These are phyloP conservation scores for Ceratocystis ficicola DNA, from an alignment of 2,329 filamentous ascomycete genomes.

Conservation along the genomic window DNA sequence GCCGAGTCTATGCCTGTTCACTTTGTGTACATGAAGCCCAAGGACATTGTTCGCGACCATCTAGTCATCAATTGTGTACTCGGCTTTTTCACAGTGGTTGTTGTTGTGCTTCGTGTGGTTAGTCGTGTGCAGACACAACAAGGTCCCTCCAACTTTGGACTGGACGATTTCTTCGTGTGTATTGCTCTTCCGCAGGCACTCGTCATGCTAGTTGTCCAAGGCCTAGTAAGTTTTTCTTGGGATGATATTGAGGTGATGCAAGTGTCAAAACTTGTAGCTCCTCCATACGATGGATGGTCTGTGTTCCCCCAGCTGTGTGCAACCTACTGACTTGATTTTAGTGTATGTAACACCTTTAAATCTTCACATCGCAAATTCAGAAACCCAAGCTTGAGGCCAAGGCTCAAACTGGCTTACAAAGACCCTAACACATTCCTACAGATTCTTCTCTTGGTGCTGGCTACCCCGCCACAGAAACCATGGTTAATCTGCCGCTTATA, in stretches of 20 bases:
- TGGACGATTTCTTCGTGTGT: conserved; percentile 32
- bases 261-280: background rate
- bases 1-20: conserved; percentile 18
- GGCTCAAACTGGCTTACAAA: background rate
- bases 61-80: conserved; percentile 26
- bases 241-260: background rate
- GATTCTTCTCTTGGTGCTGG: conserved; percentile 27
- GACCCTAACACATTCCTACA: conserved; percentile 16
- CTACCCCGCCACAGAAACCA: conserved; percentile 24
- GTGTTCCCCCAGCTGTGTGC: background rate
- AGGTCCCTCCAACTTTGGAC: conserved; percentile 27
- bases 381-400: background rate
- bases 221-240: conserved; percentile 25
- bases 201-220: conserved; percentile 28
- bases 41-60: conserved; percentile 25
- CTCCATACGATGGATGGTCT: background rate
- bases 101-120: conserved; percentile 27
- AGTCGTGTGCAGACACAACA: conserved; percentile 25
- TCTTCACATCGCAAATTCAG: background rate
- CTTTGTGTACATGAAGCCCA: conserved; percentile 18
- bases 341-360: conserved; percentile 18
- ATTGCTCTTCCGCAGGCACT: conserved; percentile 28
- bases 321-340: conserved; percentile 11
- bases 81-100: conserved; percentile 24
- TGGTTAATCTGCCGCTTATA: conserved; percentile 25